These are phyloP conservation scores for Solanum tarijense DNA, from an alignment of 257 asterid species.

Conservation along the genomic window DNA sequence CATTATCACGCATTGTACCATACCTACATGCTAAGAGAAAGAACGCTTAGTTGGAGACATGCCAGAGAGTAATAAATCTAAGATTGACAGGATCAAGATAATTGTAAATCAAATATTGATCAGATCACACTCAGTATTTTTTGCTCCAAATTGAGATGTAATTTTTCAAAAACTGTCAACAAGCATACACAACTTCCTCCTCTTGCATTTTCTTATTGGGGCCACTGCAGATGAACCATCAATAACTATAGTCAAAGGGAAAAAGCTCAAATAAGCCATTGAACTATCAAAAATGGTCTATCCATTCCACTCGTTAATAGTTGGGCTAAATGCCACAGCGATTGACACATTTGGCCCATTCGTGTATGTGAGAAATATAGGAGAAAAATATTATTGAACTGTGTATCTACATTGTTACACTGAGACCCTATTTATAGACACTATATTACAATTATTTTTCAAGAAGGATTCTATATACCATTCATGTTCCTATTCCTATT, in stretches of 20 bases:
- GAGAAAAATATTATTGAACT: background rate
- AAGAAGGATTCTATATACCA: background rate
- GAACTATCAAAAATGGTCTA: background rate
- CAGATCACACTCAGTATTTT: background rate
- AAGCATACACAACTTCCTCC: background rate
- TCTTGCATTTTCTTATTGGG: background rate
- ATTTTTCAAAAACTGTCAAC: background rate
- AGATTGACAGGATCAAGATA: background rate
- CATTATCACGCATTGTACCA: constrained; percentile 98
- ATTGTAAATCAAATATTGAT: background rate
- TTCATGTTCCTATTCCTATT: background rate
- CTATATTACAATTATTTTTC: background rate
- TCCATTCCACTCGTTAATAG: background rate
- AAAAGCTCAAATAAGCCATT: background rate
- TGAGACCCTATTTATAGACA: background rate
- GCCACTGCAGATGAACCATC: background rate
- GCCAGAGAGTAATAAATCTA: background rate
- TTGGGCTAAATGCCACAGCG: background rate
- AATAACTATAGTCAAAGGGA: background rate
- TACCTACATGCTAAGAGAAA: constrained; percentile 69
- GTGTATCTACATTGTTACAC: background rate
- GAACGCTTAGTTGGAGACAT: constrained; percentile 23
- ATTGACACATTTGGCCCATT: background rate
- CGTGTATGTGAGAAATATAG: background rate
- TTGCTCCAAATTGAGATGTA: background rate